Base-by-base conservation (phyloP, 2,329 filamentous ascomycete species). In the Fonsecaea pedrosoi region DNA sequence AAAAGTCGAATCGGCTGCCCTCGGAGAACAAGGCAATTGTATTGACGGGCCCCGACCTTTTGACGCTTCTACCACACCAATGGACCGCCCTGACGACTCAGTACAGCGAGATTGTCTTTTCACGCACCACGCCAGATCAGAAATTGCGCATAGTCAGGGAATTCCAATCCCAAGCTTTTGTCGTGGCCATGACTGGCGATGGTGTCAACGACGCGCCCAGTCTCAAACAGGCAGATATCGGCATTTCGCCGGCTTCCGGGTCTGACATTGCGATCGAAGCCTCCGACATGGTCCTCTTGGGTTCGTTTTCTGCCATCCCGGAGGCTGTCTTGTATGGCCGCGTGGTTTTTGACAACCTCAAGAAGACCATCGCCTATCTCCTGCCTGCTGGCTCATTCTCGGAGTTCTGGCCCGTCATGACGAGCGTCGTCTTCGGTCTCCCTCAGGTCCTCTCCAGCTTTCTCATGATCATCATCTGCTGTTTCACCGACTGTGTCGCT, bases 101-200 rank as follows among this genome's bases (percentile, higher is more conserved):
- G 8, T 93, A 92, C 71, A 82, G 87, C 32, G 90, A 92, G 73
- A 89, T 93, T 42, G 89, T 93, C 12, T 92, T 93, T 74, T 88
- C 90, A 0, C 83, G 90, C 12, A 93, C 90, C 0, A 92, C 90
- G 0, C 90, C 90, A 0, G 90, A 93, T 73, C 90, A 93, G 75
- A 94, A 94, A 75, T 84, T 93, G 6, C 87, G 89, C 38, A 93
- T 93, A 68, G 90, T 94, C n/a, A 86, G 86, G 35, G 90, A 91
- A 75, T 89, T 92, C 68, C 90, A 92, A 74, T 78, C 82, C 0
- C 81, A 85, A 8, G 82, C 85, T 4, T 81, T 86, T 50, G 84
- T 86, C 37, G 85, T 88, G 5, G 85, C 81, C 6, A 85, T 83
- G 81, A 82, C 80, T 1, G 81, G 82, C 4, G 80, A 81, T 66